phyloP scores from a whole-genome alignment of 805 yeast genomes.

The Candida verbasci region DNA sequence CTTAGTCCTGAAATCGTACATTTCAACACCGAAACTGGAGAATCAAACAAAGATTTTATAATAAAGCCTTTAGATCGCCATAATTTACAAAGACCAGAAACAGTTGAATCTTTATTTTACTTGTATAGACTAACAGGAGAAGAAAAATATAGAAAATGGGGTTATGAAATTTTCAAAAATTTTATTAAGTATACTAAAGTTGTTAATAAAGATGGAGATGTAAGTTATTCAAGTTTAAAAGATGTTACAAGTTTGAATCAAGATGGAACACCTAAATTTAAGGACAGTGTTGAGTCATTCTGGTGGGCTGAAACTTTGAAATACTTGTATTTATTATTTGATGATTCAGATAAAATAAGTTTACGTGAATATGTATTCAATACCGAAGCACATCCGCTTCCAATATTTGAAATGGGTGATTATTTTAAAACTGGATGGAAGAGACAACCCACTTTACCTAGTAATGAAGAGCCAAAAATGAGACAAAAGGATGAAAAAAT shows the following conservation, averaged over 20 bases:
- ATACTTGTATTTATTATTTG: constrained; percentile 76
- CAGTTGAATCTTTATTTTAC: constrained; percentile 82
- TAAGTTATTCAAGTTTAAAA: constrained; percentile 56
- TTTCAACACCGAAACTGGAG: constrained; percentile 51
- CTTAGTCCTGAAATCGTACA: constrained; percentile 85
- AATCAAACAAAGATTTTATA: constrained; percentile 56
- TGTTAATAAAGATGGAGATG: constrained; percentile 35
- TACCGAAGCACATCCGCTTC: constrained; percentile 93
- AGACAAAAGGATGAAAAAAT: constrained; percentile 11
- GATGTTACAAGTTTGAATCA: constrained; percentile 55
- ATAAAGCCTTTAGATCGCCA: constrained; percentile 74
- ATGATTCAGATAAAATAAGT: constrained; percentile 59
- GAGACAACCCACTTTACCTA: constrained; percentile 25
- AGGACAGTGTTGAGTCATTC: constrained; percentile 84
- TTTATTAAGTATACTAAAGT: constrained; percentile 60
- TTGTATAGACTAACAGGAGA: constrained; percentile 78
- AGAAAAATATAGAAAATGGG: constrained; percentile 81
- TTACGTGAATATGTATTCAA: constrained; percentile 72
- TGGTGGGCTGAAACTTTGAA: constrained; percentile 94
- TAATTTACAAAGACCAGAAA: constrained; percentile 89
- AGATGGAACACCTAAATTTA: constrained; percentile 31
- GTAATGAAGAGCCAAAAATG: constrained; percentile 12
- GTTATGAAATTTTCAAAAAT: constrained; percentile 75
- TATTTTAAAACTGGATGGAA: constrained; percentile 61
- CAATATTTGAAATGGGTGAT: constrained; percentile 54